Base-by-base conservation (phyloP, 495 filamentous ascomycete species). In the Eremomyces bilateralis region DNA sequence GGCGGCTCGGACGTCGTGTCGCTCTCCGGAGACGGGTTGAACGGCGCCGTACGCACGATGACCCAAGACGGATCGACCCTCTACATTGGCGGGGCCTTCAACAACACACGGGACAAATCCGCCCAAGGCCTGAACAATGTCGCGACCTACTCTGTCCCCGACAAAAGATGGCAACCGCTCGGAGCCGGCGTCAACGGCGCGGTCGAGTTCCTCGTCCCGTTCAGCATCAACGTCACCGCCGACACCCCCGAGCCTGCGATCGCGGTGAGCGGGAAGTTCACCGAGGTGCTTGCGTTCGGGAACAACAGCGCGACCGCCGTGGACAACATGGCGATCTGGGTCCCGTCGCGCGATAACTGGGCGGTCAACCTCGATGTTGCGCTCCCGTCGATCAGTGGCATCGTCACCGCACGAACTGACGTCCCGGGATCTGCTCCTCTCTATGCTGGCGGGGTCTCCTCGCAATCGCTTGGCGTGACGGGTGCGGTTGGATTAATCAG, bases 311-410 rank as follows among this genome's bases (percentile, higher is more conserved):
- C 71, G 8, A 44, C 64, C 10, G 75, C 71, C 4, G 8, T 8
- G 1, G 49, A 65, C 32, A 80, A 83, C 1, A 84, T 95, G 48
- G 88, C 78, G 20, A 59, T 94, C 17, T 99, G 88, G 88, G 76
- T 95, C n/a, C 81, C 82, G 15, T 88, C 83, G 3, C 65, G 63
- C 32, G 66, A 69, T 27, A 81, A 90, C 47, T 99, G 88, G 88
- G 57, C 95, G 16, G 70, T 80, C 51, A 85, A 82, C 42, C 57
- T 95, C 27, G 57, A 80, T 30, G 50, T 69, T 27, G 54, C 64
- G n/a, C 61, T 69, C 31, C 66, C 76, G 38, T 56, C 65, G 12
- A 66, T 88, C 41, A 54, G 59, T 36, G 88, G 88, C 13, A 49
- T 73, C 27, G 60, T 99, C 22, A 74, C 71, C 2, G 64, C 80